Evolutionary conservation across 305 asterid species (phyloP).

Genomic region (Vinca major): DNA sequence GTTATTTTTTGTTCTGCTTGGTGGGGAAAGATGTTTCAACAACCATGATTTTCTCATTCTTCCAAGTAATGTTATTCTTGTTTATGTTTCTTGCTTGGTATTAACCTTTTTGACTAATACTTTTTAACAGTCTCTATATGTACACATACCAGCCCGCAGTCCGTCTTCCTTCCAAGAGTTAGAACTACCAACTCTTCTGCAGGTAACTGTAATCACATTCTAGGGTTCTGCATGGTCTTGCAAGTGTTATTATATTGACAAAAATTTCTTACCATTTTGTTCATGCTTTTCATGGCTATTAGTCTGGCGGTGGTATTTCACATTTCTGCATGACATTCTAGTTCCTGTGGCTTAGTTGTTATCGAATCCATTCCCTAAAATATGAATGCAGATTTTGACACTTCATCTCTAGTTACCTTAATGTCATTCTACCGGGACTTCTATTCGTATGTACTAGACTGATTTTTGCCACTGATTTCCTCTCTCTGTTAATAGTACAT

Average conservation of each 20-base stretch:
- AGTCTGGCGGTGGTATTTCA: too few relatives aligned
- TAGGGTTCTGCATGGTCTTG: not conserved
- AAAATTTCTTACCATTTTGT: not conserved
- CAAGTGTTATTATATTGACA: not conserved
- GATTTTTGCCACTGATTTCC: not conserved
- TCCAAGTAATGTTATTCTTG: not conserved
- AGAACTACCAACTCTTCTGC: constrained; percentile 88
- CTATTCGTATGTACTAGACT: not conserved
- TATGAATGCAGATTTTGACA: not conserved
- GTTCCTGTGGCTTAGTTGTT: not conserved
- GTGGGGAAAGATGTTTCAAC: not conserved
- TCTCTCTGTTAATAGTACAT: not conserved
- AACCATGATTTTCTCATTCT: not conserved
- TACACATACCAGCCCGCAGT: constrained; percentile 88
- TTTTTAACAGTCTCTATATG: constrained; percentile 73
- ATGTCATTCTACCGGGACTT: not conserved
- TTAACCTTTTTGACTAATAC: not conserved
- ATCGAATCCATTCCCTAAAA: not conserved
- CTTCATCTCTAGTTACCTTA: not conserved
- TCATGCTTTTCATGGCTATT: not conserved
- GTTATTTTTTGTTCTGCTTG: not conserved
- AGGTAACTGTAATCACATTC: constrained; percentile 33
- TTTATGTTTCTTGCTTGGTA: not conserved
- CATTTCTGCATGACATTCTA: not conserved
- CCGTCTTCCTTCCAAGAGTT: constrained; percentile 88